Evolutionary conservation across 495 filamentous ascomycete species (phyloP).

Genomic region (Pseudevernia furfuracea): DNA sequence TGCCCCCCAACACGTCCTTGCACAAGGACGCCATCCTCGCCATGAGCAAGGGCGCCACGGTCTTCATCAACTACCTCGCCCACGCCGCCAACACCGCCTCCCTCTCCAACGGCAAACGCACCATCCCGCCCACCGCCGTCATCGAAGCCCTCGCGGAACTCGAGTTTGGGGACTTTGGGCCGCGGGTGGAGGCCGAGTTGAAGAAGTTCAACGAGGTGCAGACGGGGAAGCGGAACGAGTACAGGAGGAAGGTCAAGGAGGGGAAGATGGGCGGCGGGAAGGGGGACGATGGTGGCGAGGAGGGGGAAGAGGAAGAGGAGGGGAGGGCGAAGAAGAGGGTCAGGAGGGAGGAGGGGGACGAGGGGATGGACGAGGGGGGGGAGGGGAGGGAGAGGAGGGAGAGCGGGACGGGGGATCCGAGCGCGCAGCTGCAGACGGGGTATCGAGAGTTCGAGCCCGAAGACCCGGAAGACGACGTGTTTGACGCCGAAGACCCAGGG

Average conservation of each 20-base stretch:
- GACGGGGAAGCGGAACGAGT: constrained; percentile 55
- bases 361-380: constrained; percentile 31
- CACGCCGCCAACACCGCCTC: constrained; percentile 65
- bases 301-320: constrained; percentile 44
- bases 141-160: constrained; percentile 72
- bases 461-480: constrained; percentile 15
- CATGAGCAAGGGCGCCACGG: constrained; percentile 85
- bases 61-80: constrained; percentile 87
- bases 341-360: constrained; percentile 32
- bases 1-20: constrained; percentile 91
- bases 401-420: constrained; percentile 10
- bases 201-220: constrained; percentile 54
- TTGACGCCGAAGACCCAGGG: neutral
- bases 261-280: constrained; percentile 33
- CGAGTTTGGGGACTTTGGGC: constrained; percentile 73
- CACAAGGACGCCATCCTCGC: constrained; percentile 89
- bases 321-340: constrained; percentile 37
- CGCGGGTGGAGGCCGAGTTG: constrained; percentile 52
- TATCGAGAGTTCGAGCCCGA: constrained; percentile 33
- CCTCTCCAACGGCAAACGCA: constrained; percentile 62
- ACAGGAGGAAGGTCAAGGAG: constrained; percentile 47
- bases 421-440: constrained; percentile 35
- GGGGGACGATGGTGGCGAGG: constrained; percentile 41
- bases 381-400: constrained; percentile 34
- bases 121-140: constrained; percentile 76